Base-by-base conservation (phyloP, 2,329 filamentous ascomycete species). In the Escovopsis weberi region DNA sequence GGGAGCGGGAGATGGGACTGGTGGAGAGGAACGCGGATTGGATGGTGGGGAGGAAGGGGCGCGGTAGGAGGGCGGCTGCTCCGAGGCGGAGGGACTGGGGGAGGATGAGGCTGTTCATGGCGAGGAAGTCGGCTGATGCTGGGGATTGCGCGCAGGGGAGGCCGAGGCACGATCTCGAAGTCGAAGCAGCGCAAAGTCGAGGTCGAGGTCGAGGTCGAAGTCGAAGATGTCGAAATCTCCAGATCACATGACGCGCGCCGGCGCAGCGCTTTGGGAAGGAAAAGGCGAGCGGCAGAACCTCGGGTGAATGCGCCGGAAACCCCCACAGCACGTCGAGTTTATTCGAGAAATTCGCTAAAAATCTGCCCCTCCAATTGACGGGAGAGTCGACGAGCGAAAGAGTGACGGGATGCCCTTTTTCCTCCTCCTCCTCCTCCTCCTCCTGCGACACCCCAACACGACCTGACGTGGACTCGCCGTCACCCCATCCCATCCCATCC, bases 281-380 rank as follows among this genome's bases (percentile, higher is more conserved):
- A 45, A 33, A 34, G 12, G 15, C n/a, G 18, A 18, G 12, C 60
- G 60, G 60, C 42, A 59, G 54, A 63, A 55, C 45, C n/a, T 45
- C 61, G 60, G 60, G 42, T 43, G 43, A 44, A 43, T 12, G 23
- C 2, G 23, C 23, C 44, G 23, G 40, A 55, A 53, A 53, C 55
- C 54, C 49, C 56, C 59, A 61, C 58, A 62, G 48, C 57, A 60
- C 52, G 54, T 54, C 51, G 11, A 36, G 57, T 55, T 54, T 53
- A 57, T 59, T 61, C 53, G 55, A 52, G 57, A 64, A 64, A 63
- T 61, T 61, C 53, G 53, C 56, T 59, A 60, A 60, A 62, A 62
- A 60, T 58, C 55, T 62, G 59, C 60, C 59, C 60, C 60, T 62
- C 61, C 59, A 61, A 60, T 52, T 44, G 47, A n/a, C 18, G 39